Base-by-base conservation (phyloP, 2,329 filamentous ascomycete species). In the Hypoxylon rubiginosum region DNA sequence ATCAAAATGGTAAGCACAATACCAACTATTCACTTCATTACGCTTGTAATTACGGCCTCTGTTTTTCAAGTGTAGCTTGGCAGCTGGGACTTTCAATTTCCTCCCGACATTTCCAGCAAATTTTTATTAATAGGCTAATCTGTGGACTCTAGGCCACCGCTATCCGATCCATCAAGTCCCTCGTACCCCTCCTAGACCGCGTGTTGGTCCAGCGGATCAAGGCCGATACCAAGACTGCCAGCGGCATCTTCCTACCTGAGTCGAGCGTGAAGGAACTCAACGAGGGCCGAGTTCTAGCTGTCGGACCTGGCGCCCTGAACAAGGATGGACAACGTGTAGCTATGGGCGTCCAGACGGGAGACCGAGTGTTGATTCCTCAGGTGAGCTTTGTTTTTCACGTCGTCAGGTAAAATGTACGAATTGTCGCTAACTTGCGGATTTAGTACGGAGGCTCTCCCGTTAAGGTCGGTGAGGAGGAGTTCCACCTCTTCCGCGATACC, bases 401-500 rank as follows among this genome's bases (percentile, higher is more conserved):
- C 48, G 24, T 19, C 43, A 45, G 17, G 19, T 9, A 17, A 15
- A 2, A 15, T 9, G 34, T 9, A 34, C 1, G 41, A 50, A 46
- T 28, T 41, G 26, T 72, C 10, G 49, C 66, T 68, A 30, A 74
- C 43, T 3, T 21, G 24, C 49, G 24, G 50, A 50, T 71, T 32
- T 76, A 97, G 93, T 99, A 91, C 78, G 96, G 96, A 77, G 96
- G 96, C 71, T 96, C 91, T 78, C 91, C 95, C 71, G 90, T 99
- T 81, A 98, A 98, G 89, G 93, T 98, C 74, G 96, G 95, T 74
- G 95, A 99, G 76, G 94, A 98, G 74, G 96, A 99, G 85, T 98
- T 89, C 86, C 90, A 92, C 71, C 90, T 99, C 71, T 99, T 97
- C 91, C 89, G 96, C 77, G 96, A 99, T 83, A 92, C 94, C 85